Base-by-base conservation (phyloP, 164 flowering plant genomes). In the Magnolia sinica region DNA sequence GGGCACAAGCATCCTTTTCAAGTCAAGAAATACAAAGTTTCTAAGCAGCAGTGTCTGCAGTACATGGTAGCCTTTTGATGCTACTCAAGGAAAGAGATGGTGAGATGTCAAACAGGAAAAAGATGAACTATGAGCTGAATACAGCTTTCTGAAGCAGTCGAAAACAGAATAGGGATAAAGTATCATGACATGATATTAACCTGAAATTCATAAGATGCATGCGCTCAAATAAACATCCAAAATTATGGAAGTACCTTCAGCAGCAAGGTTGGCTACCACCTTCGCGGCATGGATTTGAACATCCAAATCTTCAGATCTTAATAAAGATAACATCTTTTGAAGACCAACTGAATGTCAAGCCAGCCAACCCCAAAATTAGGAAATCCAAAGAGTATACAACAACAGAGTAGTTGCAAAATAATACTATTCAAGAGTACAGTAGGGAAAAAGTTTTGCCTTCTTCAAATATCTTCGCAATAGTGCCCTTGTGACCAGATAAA, bases 241-340 rank as follows among this genome's bases (percentile, higher is more conserved):
- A 2, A 16, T 16, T 37, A 10, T 4, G 4, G 50, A 16, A 68
- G 58, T 76, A 94, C 98, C 98, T 93, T 95, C 97, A 73, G 97
- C 95, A 79, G 98, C 97, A 77, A 95, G 97, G 83, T 95, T 95
- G 71, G 97, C 98, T 64, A 95, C 88, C 81, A 91, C 90, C 81
- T 93, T 95, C 72, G 91, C 89, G 64, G 97, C 96, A 84, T 95
- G 95, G 23, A 84, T 90, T 86, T 91, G 97, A 74, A 89, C 89
- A 80, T 90, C 96, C 52, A 84, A 67, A 74, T 95, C 94, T 83
- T 86, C 91, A 82, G 97, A 93, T 80, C 82, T 73, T 76, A 93
- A 79, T 76, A 90, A 80, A 16, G 88, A 85, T 45, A 95, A 29
- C 76, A 92, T 88, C 89, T 87, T 95, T 73, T 84, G 86, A 75